Conservation (phyloP, 495 filamentous ascomycete genomes). For the Aspergillus leporis region DNA sequence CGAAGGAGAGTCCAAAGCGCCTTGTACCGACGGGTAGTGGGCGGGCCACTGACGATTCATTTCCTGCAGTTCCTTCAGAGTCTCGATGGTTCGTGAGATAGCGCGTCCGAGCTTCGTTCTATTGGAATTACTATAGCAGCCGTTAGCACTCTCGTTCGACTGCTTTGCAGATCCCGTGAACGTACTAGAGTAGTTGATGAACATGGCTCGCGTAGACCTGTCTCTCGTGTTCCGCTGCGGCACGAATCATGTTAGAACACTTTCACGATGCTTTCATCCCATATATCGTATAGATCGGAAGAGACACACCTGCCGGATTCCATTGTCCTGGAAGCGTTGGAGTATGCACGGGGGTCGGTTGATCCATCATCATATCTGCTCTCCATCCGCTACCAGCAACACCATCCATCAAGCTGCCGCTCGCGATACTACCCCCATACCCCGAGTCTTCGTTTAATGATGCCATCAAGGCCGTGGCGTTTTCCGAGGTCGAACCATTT, state of each 20-base stretch:
- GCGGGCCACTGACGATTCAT: slow-evolving; percentile 92
- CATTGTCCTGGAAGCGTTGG: slow-evolving; percentile 50
- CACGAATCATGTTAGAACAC: slow-evolving; percentile 4
- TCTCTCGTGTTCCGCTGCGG: slow-evolving; percentile 57
- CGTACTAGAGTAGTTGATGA: slow-evolving; percentile 68
- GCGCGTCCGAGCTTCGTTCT: slow-evolving; percentile 79
- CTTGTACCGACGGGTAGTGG: slow-evolving; percentile 86
- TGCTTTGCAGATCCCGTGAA: slow-evolving; percentile 27
- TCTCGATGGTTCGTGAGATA: slow-evolving; percentile 81
- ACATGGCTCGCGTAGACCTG: slow-evolving; percentile 68
- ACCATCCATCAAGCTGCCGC: slow-evolving; percentile 48
- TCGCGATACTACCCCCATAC: slow-evolving; percentile 75
- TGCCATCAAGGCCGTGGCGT: slow-evolving; percentile 65
- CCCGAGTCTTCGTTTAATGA: slow-evolving; percentile 84
- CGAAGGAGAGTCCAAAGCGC: slow-evolving; percentile 46
- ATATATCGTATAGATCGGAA: neutral
- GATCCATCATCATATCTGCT: slow-evolving; percentile 65
- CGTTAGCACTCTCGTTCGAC: slow-evolving; percentile 21
- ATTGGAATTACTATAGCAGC: slow-evolving; percentile 77
- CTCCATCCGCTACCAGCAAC: slow-evolving; percentile 51
- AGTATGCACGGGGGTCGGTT: slow-evolving; percentile 60
- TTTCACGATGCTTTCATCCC: neutral
- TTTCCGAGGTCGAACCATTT: slow-evolving; percentile 75
- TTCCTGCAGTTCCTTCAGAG: slow-evolving; percentile 75
- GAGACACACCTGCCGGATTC: slow-evolving; percentile 41